Conservation (phyloP, 148 eudicot species). For the Chenopodium quinoa region DNA sequence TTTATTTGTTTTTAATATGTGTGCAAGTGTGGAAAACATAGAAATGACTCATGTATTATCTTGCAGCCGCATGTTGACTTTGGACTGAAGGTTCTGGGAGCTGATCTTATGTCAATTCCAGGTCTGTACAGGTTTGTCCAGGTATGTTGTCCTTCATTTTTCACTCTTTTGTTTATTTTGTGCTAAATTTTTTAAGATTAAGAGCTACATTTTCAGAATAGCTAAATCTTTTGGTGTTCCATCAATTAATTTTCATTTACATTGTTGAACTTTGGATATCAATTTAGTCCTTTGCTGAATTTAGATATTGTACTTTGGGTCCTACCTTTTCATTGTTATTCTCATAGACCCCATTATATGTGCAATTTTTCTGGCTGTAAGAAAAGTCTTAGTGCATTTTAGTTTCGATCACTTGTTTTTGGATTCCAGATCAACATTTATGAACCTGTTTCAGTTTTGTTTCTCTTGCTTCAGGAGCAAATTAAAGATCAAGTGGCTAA, state of each 20-base stretch:
- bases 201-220: not conserved
- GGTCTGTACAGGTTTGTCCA: slow-evolving; percentile 79
- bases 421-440: not conserved
- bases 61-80: slow-evolving; percentile 95
- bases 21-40: not conserved
- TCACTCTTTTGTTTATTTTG: not conserved
- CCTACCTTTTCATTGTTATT: not conserved
- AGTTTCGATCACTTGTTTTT: slow-evolving; percentile 7
- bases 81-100: slow-evolving; percentile 81
- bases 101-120: slow-evolving; percentile 96
- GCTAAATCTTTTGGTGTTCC: not conserved
- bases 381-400: not conserved
- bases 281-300: not conserved
- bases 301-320: not conserved
- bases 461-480: slow-evolving; percentile 50
- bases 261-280: not conserved
- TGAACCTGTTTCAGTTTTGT: not conserved
- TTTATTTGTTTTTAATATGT: not conserved
- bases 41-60: slow-evolving; percentile 11
- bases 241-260: not conserved
- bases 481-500: slow-evolving; percentile 87
- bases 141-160: slow-evolving; percentile 41
- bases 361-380: not conserved
- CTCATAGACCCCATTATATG: not conserved
- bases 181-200: too few species aligned